A percentile compares a stretch with the other conserved stretches of the same genome.
Conservation (phyloP, 164 flowering plant genomes). For the Warburgia ugandensis region DNA sequence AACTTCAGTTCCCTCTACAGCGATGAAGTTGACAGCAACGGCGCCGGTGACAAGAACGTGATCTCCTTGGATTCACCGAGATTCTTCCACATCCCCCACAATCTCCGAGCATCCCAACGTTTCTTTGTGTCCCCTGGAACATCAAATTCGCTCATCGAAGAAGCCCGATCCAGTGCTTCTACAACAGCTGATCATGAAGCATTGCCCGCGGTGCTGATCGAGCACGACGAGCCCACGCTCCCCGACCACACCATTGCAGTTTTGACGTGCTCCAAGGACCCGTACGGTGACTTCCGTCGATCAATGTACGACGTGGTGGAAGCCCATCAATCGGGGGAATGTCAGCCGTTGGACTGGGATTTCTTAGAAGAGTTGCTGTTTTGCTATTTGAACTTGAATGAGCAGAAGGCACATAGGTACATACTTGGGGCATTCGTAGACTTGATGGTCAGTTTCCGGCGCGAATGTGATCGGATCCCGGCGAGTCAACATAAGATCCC, state of each 20-base stretch:
- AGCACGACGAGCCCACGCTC: background rate
- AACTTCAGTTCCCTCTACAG: constrained; percentile 58
- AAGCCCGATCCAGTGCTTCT: constrained; percentile 8
- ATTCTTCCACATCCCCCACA: constrained; percentile 26
- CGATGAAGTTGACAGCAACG: constrained; percentile 13
- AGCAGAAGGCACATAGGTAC: constrained; percentile 48
- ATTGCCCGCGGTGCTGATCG: background rate
- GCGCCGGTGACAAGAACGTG: background rate
- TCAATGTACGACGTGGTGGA: constrained; percentile 63
- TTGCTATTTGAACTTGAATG: constrained; percentile 63
- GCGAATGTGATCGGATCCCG: constrained; percentile 7
- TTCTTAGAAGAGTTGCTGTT: constrained; percentile 78
- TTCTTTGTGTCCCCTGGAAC: constrained; percentile 37
- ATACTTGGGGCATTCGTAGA: constrained; percentile 71
- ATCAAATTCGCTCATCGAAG: constrained; percentile 35
- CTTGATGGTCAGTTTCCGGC: constrained; percentile 33
- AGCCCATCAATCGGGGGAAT: constrained; percentile 11
- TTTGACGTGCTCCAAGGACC: constrained; percentile 35
- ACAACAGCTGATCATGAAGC: background rate
- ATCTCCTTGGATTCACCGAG: constrained; percentile 18
- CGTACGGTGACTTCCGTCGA: constrained; percentile 53
- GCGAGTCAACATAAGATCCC: constrained; percentile 9
- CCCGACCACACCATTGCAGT: constrained; percentile 50
- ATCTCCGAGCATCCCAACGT: constrained; percentile 29
- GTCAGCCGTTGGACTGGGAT: constrained; percentile 54